phyloP scores from a whole-genome alignment of 2,329 filamentous ascomycete genomes.

The Diaporthe aspalathi region DNA sequence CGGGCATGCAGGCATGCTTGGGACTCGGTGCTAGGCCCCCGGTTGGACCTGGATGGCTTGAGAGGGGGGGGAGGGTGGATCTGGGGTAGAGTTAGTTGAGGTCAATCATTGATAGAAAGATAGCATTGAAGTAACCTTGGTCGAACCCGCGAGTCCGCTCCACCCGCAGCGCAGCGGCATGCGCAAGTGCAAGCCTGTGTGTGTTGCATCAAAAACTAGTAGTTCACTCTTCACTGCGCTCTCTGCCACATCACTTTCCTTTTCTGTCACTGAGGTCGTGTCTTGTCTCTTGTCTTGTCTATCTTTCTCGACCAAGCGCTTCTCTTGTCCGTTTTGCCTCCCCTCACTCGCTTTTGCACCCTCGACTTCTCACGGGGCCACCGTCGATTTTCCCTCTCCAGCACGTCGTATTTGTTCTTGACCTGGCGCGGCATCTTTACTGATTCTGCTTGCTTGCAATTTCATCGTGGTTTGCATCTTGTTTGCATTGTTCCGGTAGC shows the following conservation, averaged over 20 bases:
- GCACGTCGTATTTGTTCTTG: slow-evolving; percentile 17
- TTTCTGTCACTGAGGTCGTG: slow-evolving; percentile 16
- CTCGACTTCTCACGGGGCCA: slow-evolving; percentile 5
- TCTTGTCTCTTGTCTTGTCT: slow-evolving; percentile 2
- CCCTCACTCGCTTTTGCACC: not conserved
- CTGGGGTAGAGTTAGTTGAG: slow-evolving; percentile 30
- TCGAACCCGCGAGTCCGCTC: not conserved
- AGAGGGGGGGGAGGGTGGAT: slow-evolving; percentile 31
- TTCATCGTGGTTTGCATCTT: slow-evolving; percentile 30
- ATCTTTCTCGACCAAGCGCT: not conserved
- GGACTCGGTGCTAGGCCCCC: slow-evolving; percentile 5
- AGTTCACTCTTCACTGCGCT: not conserved
- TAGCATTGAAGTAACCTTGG: slow-evolving; percentile 10
- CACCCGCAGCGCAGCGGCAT: slow-evolving; percentile 13
- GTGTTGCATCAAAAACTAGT: slow-evolving; percentile 17
- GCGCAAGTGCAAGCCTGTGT: slow-evolving; percentile 18
- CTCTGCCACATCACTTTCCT: slow-evolving; percentile 13
- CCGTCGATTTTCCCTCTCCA: slow-evolving; percentile 1
- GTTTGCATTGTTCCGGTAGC: slow-evolving; percentile 34
- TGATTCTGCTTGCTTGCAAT: slow-evolving; percentile 29
- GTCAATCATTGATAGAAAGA: slow-evolving; percentile 13
- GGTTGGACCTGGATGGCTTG: slow-evolving; percentile 12
- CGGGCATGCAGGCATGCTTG: not conserved
- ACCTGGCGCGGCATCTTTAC: slow-evolving; percentile 23
- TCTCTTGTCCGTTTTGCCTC: slow-evolving; percentile 14